Evolutionary conservation across 495 filamentous ascomycete species (phyloP), one percentile per base, ranked within the genome.

Genomic region (Penicillium psychrofluorescens): DNA sequence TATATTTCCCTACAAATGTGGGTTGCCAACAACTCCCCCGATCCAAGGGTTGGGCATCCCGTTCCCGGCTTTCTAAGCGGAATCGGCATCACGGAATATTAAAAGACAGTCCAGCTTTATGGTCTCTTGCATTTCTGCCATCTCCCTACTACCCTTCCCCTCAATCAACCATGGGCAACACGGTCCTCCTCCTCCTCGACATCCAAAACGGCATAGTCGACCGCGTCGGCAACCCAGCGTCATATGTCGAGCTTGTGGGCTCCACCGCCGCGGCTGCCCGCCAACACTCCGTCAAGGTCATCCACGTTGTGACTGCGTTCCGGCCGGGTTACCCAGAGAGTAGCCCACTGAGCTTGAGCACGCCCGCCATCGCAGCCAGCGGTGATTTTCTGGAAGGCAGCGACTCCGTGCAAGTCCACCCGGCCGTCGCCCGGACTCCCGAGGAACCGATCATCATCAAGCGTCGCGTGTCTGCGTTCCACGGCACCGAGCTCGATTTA

Each of bases 131-230:
- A 22, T 22, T 22, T 22, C 22, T 22, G 22, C 22, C 8, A 6
- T 28, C 11, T 22, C 1, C 4, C 22, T n/a, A 33, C 9, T 33
- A 22, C 16, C 29, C 28, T 6, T 15, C 13, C 14, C 2, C 7
- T 8, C 13, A 14, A 16, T 40, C 8, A 36, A 36, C 22, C 29
- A 69, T 67, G 64, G 38, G 36, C 6, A 53, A 50, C 33, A 61
- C 55, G 1, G 62, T 61, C 4, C 51, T 70, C 3, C 47, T 70
- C 16, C 46, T 69, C 35, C 58, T 70, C 33, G 67, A 70, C 44
- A 30, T 66, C 49, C 60, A 69, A 45, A 61, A 47, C 27, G 61
- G 56, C 29, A 46, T 57, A 9, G 32, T 67, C 33, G 38, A 53
- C 22, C 54, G 31, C 35, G 27, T 62, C 31, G 35, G 43, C 34